Evolutionary conservation across 1,139 yeast species (phyloP).

Genomic region (Arxiozyma telluris): DNA sequence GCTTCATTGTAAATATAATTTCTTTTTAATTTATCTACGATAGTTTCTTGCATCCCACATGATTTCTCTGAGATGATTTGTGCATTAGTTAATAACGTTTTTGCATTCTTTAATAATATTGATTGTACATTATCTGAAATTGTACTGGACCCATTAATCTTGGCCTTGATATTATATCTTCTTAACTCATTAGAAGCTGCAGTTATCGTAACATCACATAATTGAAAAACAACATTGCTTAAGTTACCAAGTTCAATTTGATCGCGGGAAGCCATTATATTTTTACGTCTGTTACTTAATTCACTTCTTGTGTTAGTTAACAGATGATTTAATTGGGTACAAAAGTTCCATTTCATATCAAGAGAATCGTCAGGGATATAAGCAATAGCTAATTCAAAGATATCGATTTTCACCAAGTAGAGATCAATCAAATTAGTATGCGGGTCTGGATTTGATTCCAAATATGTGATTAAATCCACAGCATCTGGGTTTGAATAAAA

Average conservation of each 20-base stretch:
- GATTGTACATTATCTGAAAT: constrained; percentile 8
- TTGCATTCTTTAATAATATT: constrained; percentile 21
- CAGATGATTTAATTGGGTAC: constrained; percentile 15
- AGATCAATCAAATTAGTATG: constrained; percentile 1
- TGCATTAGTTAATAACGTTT: constrained; percentile 20
- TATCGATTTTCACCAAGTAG: constrained; percentile 11
- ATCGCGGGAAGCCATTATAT: constrained; percentile 7
- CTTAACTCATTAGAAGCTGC: constrained; percentile 24
- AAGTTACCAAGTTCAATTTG: constrained; percentile 12
- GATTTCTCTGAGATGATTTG: constrained; percentile 19
- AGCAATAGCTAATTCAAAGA: constrained; percentile 9
- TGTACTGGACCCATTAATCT: not conserved
- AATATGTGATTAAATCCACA: not conserved
- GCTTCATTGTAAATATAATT: constrained; percentile 25
- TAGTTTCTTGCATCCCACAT: constrained; percentile 27
- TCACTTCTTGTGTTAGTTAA: constrained; percentile 12
- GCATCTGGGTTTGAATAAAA: not conserved
- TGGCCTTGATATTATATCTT: constrained; percentile 14
- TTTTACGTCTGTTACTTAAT: constrained; percentile 12
- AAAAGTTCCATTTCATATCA: constrained; percentile 19
- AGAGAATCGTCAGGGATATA: constrained; percentile 1
- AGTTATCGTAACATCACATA: constrained; percentile 20
- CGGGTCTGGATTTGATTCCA: not conserved
- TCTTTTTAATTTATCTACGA: constrained; percentile 26
- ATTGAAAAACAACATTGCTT: constrained; percentile 22